Percentiles rank a stretch among this genome's conserved stretches.
phyloP scores from a whole-genome alignment of 306 rosid genomes.

The Acmispon strigosus region DNA sequence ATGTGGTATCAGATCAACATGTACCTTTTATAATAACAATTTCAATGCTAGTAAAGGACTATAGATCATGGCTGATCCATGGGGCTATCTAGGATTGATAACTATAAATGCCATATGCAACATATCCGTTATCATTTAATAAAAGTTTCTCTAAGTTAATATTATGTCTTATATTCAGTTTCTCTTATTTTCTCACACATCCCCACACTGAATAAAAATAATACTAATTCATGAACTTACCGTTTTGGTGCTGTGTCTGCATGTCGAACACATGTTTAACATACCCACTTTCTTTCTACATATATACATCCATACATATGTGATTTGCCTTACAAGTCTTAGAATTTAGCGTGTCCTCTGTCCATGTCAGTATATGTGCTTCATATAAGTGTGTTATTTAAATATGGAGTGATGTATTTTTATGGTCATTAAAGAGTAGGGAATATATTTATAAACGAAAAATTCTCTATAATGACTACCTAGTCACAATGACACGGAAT shows the following conservation, averaged over 20 bases:
- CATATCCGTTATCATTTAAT: no score
- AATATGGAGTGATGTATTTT: background rate
- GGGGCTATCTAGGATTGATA: no score
- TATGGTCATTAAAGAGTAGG: background rate
- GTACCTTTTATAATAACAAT: background rate
- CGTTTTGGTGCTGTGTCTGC: background rate
- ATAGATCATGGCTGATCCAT: background rate
- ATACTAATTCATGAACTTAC: background rate
- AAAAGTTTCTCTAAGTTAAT: no score
- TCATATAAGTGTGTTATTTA: background rate
- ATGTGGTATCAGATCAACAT: background rate
- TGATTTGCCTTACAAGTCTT: background rate
- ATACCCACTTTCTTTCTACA: no score
- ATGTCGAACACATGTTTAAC: background rate
- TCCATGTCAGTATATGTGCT: background rate
- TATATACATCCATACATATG: background rate
- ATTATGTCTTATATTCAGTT: no score
- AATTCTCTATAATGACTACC: slow-evolving; percentile 1
- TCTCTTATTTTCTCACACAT: no score
- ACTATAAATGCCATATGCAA: no score
- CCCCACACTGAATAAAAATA: no score
- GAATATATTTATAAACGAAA: background rate
- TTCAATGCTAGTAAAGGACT: background rate
- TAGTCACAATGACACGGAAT: slow-evolving; percentile 1
- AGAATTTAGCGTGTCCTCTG: background rate